Evolutionary conservation across 2,329 filamentous ascomycete species (phyloP).

Genomic region (Dactylella cylindrospora): DNA sequence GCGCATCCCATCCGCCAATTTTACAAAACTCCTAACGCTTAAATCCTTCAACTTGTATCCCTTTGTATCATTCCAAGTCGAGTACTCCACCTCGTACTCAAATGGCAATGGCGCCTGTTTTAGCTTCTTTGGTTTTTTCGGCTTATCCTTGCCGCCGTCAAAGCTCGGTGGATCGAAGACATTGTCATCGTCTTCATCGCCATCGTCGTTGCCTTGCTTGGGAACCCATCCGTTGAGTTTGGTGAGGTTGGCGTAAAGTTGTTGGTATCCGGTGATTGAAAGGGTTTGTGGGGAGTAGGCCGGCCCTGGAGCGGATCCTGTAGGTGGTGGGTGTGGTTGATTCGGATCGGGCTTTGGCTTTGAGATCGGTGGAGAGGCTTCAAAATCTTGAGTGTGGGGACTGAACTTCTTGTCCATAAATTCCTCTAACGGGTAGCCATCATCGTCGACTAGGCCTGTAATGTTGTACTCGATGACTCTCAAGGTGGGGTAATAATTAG

Average conservation of each 20-base stretch:
- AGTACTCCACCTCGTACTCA: conserved; percentile 79
- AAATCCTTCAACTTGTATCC: conserved; percentile 76
- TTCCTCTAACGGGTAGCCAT: conserved; percentile 56
- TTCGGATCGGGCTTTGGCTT: conserved; percentile 53
- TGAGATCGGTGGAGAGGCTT: conserved; percentile 51
- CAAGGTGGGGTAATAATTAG: conserved; percentile 86
- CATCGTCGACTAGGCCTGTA: conserved; percentile 62
- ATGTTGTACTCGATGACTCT: conserved; percentile 96
- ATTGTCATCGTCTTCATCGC: conserved; percentile 48
- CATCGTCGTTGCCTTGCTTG: conserved; percentile 57
- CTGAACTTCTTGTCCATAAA: conserved; percentile 45
- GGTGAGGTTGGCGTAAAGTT: conserved; percentile 95
- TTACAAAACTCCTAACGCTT: conserved; percentile 77
- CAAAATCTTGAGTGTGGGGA: background rate
- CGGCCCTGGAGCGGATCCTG: conserved; percentile 74
- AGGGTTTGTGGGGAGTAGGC: conserved; percentile 85
- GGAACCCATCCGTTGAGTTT: conserved; percentile 64
- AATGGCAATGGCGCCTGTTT: conserved; percentile 60
- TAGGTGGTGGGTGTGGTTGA: conserved; percentile 69
- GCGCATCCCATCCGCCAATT: conserved; percentile 75
- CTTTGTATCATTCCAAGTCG: conserved; percentile 67
- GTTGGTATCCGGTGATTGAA: conserved; percentile 75
- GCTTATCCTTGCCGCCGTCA: conserved; percentile 50
- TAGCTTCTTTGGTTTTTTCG: conserved; percentile 60
- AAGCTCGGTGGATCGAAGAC: background rate